These are phyloP conservation scores for Phytophthora uliginosa DNA, from an alignment of 352 stramenopile species.

Conservation along the genomic window DNA sequence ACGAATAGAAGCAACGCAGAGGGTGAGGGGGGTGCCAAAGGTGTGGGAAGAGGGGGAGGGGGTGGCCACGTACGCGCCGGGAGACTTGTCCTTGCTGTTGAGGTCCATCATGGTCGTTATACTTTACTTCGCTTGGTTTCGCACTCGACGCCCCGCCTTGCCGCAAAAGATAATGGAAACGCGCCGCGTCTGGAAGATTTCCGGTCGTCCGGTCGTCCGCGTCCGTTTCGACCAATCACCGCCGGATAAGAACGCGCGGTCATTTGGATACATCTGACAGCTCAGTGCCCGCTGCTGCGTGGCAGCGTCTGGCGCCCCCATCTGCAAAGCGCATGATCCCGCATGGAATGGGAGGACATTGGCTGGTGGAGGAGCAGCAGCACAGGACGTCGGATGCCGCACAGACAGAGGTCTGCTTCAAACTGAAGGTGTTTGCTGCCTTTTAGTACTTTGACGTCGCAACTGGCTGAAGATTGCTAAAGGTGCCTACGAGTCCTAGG, in stretches of 20 bases:
- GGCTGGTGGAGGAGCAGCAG: neutral
- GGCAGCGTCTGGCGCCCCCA: neutral
- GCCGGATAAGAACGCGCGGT: conserved; percentile 13
- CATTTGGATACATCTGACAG: conserved; percentile 9
- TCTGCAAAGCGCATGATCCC: neutral
- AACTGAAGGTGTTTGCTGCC: no score
- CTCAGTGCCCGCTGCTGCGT: neutral
- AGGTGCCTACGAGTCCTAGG: no score
- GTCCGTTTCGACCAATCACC: conserved; percentile 9
- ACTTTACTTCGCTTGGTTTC: neutral
- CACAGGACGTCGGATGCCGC: neutral
- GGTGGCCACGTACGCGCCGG: conserved; percentile 48
- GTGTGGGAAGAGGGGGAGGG: neutral
- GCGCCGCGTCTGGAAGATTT: conserved; percentile 32
- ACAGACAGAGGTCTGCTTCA: no score
- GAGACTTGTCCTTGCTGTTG: conserved; percentile 66
- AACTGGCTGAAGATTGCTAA: neutral
- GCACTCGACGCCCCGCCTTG: conserved; percentile 2
- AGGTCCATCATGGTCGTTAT: conserved; percentile 50
- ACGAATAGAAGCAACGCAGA: neutral
- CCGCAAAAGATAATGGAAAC: conserved; percentile 33
- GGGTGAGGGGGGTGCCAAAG: neutral
- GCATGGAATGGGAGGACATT: neutral
- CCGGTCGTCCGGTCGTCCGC: conserved; percentile 25
- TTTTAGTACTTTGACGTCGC: no score